Conservation (phyloP, 768 basidiomycete genomes). For the Suillus hirtellus region DNA sequence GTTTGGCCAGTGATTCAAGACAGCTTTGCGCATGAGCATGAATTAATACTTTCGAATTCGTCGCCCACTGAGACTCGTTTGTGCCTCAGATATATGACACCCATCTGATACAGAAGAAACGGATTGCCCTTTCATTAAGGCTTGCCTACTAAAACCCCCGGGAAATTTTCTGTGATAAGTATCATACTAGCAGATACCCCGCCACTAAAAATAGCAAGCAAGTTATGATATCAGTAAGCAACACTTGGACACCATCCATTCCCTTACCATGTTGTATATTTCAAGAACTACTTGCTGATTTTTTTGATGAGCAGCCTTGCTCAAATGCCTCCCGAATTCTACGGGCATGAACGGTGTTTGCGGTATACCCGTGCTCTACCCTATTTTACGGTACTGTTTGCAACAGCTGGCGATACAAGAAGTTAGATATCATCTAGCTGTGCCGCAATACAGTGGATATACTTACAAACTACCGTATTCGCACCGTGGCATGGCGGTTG, state of each 20-base stretch:
- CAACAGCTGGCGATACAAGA: too few species aligned
- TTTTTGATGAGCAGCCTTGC: neutral
- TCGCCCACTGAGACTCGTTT: neutral
- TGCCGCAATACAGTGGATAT: neutral
- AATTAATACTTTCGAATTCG: too few species aligned
- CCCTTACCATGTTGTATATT: neutral
- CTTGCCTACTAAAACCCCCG: neutral
- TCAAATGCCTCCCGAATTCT: neutral
- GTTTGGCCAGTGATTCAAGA: neutral
- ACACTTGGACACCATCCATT: too few species aligned
- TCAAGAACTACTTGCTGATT: neutral
- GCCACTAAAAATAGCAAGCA: too few species aligned
- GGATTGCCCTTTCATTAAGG: neutral
- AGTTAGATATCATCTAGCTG: too few species aligned
- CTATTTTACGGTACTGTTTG: too few species aligned
- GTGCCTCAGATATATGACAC: neutral
- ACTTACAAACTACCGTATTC: neutral
- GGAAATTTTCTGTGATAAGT: neutral
- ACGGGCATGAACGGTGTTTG: too few species aligned
- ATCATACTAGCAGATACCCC: neutral
- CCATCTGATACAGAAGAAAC: neutral
- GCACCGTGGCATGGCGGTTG: neutral
- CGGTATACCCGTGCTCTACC: too few species aligned
- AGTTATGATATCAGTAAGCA: too few species aligned
- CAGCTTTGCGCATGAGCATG: neutral